Evolutionary conservation across 2,329 filamentous ascomycete genomes (phyloP), one percentile per base, ranked within the genome.

Genomic region (Xylaria sp.): DNA sequence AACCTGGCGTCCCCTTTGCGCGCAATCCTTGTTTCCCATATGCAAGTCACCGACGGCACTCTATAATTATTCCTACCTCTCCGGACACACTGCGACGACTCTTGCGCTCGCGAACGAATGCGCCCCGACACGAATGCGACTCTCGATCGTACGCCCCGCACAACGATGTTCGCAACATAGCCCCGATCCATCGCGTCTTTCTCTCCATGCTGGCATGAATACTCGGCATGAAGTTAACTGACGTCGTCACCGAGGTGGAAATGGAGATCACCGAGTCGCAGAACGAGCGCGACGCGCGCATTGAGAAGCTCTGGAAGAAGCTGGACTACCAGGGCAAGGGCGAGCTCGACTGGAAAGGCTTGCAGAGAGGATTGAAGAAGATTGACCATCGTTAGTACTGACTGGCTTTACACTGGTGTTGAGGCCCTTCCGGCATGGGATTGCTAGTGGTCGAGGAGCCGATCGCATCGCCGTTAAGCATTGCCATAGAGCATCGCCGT

Each of bases 361-460:
- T 99, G 67, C 89, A 92, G 76, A 90, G 86, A 76, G 94, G 93
- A 3, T 77, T 99, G 71, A 86, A 81, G 73, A 90, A 87, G 75
- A 91, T 97, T 70, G 92, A 97, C 74, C 94, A 99, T 74, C 94
- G 92, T 96, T 77, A 77, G 87, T 73, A 64, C 37, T 39, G 54
- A 64, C 37, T 39, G 55, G 37, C 57, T 52, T 18, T 52, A 19
- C 23, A 4, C 6, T 11, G 23, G 23, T 35, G 23, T 23, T 4
- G 23, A n/a, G 48, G 48, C 23, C 23, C 23, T 30, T 30, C 23
- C 23, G 5, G 23, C 23, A 30, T 30, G 23, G 23, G 23, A 30
- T 30, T 30, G 23, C 23, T 30, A 30, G 23, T 30, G 23, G 23
- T 16, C 16, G 16, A 16, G 16, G 16, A 37, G 35, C 5, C 37